Base-by-base conservation (phyloP, 805 yeast genomes). In the Ogataea dorogensis region DNA sequence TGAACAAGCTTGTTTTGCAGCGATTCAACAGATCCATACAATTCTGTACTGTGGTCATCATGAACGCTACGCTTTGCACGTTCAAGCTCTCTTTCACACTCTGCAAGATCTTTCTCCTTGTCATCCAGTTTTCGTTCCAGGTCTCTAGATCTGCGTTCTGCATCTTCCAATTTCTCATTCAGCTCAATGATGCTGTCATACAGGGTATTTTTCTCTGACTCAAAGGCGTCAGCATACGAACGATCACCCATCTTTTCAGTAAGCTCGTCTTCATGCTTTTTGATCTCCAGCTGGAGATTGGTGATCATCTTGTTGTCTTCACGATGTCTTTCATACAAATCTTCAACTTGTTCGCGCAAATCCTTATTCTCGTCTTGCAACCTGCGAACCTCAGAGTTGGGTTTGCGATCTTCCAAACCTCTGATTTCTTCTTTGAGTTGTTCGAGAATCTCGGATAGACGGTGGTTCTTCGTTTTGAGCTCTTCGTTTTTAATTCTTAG, bases 141-240 rank as follows among this genome's bases (percentile, higher is more conserved):
- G 14, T 55, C 38, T 26, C 31, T 40, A 8, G 32, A 26, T 12
- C 15, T 20, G 7, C 24, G 30, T 22, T 45, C 46, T 4, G 31
- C 27, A 3, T 28, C 20, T 19, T 46, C 40, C 15, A 53, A 23
- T 9, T 40, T 43, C 9, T 45, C 40, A 25, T 43, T 43, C 30
- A 44, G 19, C 6, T 40, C 36, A 5, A 46, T 34, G 29, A 51
- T 24, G 15, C 39, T 40, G 30, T 51, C 53, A 28, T 50, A 45
- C 15, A 51, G 33, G 5, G 46, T 36, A 23, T 42, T 28, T 31
- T 51, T 39, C 30, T 54, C 54, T 12, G 46, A 49, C 38, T 63
- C 64, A 5, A 63, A 42, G 7, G 54, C 54, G 1, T 59, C 53
- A 9, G 61, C 33, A 25, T 56, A 54, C n/a, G 53, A 48, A 24